Base-by-base conservation (phyloP, 805 yeast species). In the Kodamaea laetipori region DNA sequence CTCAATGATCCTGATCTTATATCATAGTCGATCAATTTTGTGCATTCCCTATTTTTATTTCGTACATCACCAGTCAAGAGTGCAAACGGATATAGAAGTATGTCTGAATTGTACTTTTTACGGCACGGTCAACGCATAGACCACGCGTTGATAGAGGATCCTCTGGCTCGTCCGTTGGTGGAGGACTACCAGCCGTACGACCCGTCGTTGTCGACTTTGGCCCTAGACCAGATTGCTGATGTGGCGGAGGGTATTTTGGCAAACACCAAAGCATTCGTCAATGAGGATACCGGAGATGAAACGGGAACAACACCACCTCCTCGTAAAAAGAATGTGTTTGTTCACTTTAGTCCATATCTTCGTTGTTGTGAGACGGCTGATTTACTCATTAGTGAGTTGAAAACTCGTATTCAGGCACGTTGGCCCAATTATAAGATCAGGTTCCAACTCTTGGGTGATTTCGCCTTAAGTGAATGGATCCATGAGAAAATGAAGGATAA, bases 291-390 rank as follows among this genome's bases (percentile, higher is more conserved):
- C 12, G 41, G 35, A 18, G 31, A 41, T 17, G n/a, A n/a, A n/a
- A n/a, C n/a, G n/a, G n/a, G n/a, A n/a, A n/a, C n/a, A n/a, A 11
- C 48, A 11, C 50, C 48, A 27, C 48, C 50, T 27, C 27, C 52
- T 17, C 18, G 38, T 9, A 58, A 66, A 31, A 67, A 66, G 46
- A 65, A 61, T 44, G 48, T 71, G 19, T 65, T 57, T 43, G 59
- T 71, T 32, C 76, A 71, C 44, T 70, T 71, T 50, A 60, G 67
- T 39, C 76, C 76, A 10, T 71, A 68, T 49, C 58, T 71, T 38
- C 55, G 76, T 41, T 69, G 75, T 49, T 66, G 73, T 48, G 75
- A 71, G 50, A 60, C 73, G 12, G 75, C 75, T 4, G 76, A 71
- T 50, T 37, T 69, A 21, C 42, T 71, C 33, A 54, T 67, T 33